Evolutionary conservation across 768 basidiomycete species (phyloP), one percentile per base, ranked within the genome.

Genomic region (Boletus vermiculosoides): DNA sequence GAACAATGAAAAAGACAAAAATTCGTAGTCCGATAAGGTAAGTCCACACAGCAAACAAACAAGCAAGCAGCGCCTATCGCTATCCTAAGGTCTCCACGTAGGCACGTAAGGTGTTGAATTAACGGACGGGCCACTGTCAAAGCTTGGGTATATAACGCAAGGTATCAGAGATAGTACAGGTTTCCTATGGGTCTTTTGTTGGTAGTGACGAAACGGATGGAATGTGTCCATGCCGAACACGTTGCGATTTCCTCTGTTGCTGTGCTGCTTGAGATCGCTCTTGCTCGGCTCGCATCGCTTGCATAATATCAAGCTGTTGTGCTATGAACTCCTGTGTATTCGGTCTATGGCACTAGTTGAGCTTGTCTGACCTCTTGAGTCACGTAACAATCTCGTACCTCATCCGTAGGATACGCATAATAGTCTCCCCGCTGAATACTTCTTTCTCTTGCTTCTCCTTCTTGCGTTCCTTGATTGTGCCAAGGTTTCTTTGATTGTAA

Each of bases 401-500:
- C 96, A 98, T 98, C 33, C 97, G 83, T 41, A 99, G 77, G 61
- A 99, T 95, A 55, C 94, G 80, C 79, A 99, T 84, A 56, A 98
- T 97, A 37, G 89, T 93, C 75, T 98, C 94, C 50, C 90, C 92
- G 54, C 74, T 82, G 55, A 86, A 86, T 4, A 82, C 80, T 55
- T 90, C 87, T 57, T 88, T 85, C 72, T 92, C 83, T 63, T 92
- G 79, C 68, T 85, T 83, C 77, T 96, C 92, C 71, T 85, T 85
- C 80, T 98, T 98, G 60, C 93, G 83, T 65, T 94, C 86, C 72
- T 88, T 88, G 71, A 99, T 98, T 8, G 97, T 99, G 12, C 96
- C 96, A 7, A 98, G 83, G 71, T 98, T 99, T 48, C 94, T 85
- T 66, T 96, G 94, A 13, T 86, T 78, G 61, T 93, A 91, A 20